Evolutionary conservation across 768 basidiomycete genomes (phyloP), one percentile per base, ranked within the genome.

Genomic region (Collybia sordida): DNA sequence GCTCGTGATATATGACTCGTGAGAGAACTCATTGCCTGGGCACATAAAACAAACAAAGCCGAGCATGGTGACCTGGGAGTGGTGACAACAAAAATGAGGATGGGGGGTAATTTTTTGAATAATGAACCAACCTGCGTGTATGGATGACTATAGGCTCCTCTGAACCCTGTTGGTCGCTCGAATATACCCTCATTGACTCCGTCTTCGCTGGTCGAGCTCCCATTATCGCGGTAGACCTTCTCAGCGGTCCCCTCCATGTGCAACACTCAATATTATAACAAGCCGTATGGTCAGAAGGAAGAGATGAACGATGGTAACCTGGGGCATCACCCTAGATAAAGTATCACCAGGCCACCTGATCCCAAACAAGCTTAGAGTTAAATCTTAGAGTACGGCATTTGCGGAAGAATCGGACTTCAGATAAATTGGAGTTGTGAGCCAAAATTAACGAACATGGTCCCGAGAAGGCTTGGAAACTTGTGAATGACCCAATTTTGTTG

Each of bases 41-140:
- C 78, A 73, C 81, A 83, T 80, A 61, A 83, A 83, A 52, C 86
- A 87, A 42, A 90, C 81, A 41, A 90, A 74, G 36, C 86, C 89
- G 15, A 90, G 72, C 65, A 91, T 69, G 45, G 64, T 65, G 43
- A 87, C 69, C 70, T 72, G 19, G 25, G 11, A 42, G 9, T 25
- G 21, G 14, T 27, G 22, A 42, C 31, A 47, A 22, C 28, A 27
- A 14, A 40, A 18, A 34, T 17, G 9, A 35, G n/a, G 21, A n/a
- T 18, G 6, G 21, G 14, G 27, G 11, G 35, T 31, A 18, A 15
- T 42, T 4, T 31, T 37, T 23, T 17, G 34, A 37, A n/a, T 8
- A 0, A 8, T 25, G 17, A 5, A 42, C 40, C 34, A 35, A 56
- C 61, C 57, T 63, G 61, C 14, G 59, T 60, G 19, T 60, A 46